Conservation (phyloP, 2,329 filamentous ascomycete species). For the Calonectria ilicicola region DNA sequence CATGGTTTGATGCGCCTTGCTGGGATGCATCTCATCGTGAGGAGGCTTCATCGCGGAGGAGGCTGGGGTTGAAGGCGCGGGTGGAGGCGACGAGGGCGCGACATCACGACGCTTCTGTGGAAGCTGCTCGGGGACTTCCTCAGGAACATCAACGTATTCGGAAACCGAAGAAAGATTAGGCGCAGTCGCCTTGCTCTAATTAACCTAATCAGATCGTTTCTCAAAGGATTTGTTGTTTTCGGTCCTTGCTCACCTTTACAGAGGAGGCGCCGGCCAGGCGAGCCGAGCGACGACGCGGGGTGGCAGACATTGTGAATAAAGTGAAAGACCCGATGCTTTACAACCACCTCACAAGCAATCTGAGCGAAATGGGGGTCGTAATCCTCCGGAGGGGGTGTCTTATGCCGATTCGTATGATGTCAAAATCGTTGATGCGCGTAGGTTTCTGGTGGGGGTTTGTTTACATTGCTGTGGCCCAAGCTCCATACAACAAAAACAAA, state of each 20-base stretch:
- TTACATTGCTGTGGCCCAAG: conserved; percentile 44
- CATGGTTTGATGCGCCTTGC: conserved; percentile 81
- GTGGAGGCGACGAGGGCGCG: conserved; percentile 50
- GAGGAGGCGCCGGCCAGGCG: conserved; percentile 52
- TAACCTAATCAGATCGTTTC: conserved; percentile 26
- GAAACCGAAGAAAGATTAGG: conserved; percentile 55
- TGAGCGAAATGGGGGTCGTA: conserved; percentile 38
- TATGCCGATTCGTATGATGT: conserved; percentile 45
- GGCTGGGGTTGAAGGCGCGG: conserved; percentile 68
- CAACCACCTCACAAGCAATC: conserved; percentile 34
- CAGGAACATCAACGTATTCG: conserved; percentile 56
- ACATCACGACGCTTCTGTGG: conserved; percentile 44
- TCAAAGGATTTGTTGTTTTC: not conserved
- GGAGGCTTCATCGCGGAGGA: conserved; percentile 77
- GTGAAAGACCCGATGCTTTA: conserved; percentile 27
- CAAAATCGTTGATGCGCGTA: conserved; percentile 41
- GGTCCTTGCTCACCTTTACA: conserved; percentile 48
- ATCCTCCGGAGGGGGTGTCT: conserved; percentile 37
- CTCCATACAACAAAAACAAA: conserved; percentile 38
- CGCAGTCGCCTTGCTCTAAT: conserved; percentile 45
- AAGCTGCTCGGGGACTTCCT: conserved; percentile 41
- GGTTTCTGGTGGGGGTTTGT: conserved; percentile 45
- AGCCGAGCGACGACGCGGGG: conserved; percentile 58
- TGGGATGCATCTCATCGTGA: conserved; percentile 90
- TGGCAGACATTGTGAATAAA: conserved; percentile 49